These are phyloP conservation scores for Claviceps pazoutovae DNA, from an alignment of 2,329 filamentous ascomycete species.

Conservation along the genomic window DNA sequence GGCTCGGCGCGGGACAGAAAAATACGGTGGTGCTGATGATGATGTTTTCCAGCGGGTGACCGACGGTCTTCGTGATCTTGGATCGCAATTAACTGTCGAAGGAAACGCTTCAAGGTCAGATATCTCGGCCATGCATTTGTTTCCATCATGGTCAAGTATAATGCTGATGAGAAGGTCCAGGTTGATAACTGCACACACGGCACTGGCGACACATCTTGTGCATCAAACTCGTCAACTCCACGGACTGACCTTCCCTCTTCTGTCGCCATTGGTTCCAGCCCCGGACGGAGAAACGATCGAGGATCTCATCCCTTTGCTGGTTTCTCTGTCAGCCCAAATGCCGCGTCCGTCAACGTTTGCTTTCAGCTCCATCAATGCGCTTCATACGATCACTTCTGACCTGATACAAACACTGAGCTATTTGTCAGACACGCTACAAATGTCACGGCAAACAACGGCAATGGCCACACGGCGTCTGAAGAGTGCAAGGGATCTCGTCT, in stretches of 20 bases:
- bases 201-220: slow-evolving; percentile 57
- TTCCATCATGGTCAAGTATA: background rate
- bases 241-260: slow-evolving; percentile 54
- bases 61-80: slow-evolving; percentile 56
- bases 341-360: slow-evolving; percentile 49
- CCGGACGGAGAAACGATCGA: slow-evolving; percentile 53
- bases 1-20: slow-evolving; percentile 51
- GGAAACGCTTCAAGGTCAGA: slow-evolving; percentile 54
- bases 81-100: slow-evolving; percentile 59
- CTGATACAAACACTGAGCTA: slow-evolving; percentile 70
- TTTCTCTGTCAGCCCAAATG: slow-evolving; percentile 51
- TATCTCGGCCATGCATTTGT: background rate
- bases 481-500: slow-evolving; percentile 71
- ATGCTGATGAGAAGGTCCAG: slow-evolving; percentile 25
- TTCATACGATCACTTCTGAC: slow-evolving; percentile 58
- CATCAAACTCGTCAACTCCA: slow-evolving; percentile 67
- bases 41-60: slow-evolving; percentile 55
- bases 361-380: slow-evolving; percentile 50
- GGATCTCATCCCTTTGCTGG: slow-evolving; percentile 52
- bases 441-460: slow-evolving; percentile 78
- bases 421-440: slow-evolving; percentile 82
- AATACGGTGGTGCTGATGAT: slow-evolving; percentile 49
- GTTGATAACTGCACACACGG: slow-evolving; percentile 61
- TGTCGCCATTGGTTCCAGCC: slow-evolving; percentile 52
- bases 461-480: slow-evolving; percentile 68